Conservation (phyloP, 768 basidiomycete species). For the Trametes meyenii region DNA sequence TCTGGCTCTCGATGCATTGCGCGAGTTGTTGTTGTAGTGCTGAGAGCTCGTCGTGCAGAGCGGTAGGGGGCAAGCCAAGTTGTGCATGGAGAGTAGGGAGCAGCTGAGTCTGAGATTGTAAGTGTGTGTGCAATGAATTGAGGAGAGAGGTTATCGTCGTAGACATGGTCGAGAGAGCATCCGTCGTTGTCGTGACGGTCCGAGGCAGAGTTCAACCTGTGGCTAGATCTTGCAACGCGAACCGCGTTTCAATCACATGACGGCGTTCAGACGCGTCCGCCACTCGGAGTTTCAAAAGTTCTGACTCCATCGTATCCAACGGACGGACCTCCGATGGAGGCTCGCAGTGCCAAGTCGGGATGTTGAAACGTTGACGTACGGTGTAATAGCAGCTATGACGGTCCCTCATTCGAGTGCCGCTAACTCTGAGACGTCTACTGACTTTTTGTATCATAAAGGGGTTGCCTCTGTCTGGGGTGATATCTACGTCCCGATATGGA, state of each 20-base stretch:
- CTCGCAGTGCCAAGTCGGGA: too few relatives aligned
- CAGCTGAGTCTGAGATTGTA: slow-evolving; percentile 80
- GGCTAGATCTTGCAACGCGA: slow-evolving; percentile 15
- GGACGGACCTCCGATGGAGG: too few relatives aligned
- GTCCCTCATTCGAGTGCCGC: too few relatives aligned
- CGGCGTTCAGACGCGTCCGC: slow-evolving; percentile 14
- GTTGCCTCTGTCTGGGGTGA: too few relatives aligned
- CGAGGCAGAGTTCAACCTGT: slow-evolving; percentile 16
- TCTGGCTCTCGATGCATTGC: slow-evolving; percentile 73
- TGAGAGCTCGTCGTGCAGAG: slow-evolving; percentile 80
- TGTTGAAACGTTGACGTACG: too few relatives aligned
- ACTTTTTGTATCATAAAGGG: too few relatives aligned
- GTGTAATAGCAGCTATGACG: too few relatives aligned
- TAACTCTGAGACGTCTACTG: too few relatives aligned
- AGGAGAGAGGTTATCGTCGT: slow-evolving; percentile 80
- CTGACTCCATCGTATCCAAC: too few relatives aligned
- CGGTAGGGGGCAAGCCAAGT: slow-evolving; percentile 78
- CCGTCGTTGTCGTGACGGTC: slow-evolving; percentile 17
- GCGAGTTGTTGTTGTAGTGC: slow-evolving; percentile 75
- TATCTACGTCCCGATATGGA: too few relatives aligned
- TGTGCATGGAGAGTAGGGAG: slow-evolving; percentile 82
- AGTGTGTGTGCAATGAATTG: slow-evolving; percentile 74
- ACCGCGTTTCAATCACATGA: slow-evolving; percentile 28
- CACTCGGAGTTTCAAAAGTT: background rate
- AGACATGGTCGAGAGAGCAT: slow-evolving; percentile 44